phyloP scores from a whole-genome alignment of 2,329 filamentous ascomycete genomes.

The Pseudogymnoascus sp. region DNA sequence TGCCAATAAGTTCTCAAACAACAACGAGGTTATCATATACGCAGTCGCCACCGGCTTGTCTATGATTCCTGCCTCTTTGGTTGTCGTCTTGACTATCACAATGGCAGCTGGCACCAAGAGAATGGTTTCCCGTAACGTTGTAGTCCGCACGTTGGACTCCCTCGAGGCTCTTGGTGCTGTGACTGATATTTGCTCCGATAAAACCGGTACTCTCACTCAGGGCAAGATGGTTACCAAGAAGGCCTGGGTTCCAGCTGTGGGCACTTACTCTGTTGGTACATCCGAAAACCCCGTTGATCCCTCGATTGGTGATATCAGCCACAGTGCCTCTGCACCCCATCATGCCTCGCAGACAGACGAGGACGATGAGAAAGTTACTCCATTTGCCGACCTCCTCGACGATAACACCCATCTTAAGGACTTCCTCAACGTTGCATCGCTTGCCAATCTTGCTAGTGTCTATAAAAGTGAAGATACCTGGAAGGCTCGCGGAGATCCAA shows the following conservation, averaged over 20 bases:
- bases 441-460: slow-evolving; percentile 58
- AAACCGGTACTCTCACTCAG: slow-evolving; percentile 45
- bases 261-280: slow-evolving; percentile 43
- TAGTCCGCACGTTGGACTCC: slow-evolving; percentile 48
- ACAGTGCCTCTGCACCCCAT: slow-evolving; percentile 27
- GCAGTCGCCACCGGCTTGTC: slow-evolving; percentile 50
- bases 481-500: slow-evolving; percentile 58
- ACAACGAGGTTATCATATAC: slow-evolving; percentile 53
- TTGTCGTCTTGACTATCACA: slow-evolving; percentile 59
- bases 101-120: slow-evolving; percentile 53
- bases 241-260: slow-evolving; percentile 44
- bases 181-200: slow-evolving; percentile 48
- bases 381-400: slow-evolving; percentile 32
- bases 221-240: slow-evolving; percentile 49
- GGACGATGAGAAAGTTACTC: slow-evolving; percentile 18
- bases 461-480: slow-evolving; percentile 46
- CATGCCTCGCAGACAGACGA: slow-evolving; percentile 19
- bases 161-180: slow-evolving; percentile 49
- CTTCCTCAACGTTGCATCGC: slow-evolving; percentile 54
- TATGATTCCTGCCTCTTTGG: slow-evolving; percentile 55
- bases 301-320: slow-evolving; percentile 34
- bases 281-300: slow-evolving; percentile 45
- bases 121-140: slow-evolving; percentile 48
- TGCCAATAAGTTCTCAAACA: slow-evolving; percentile 44
- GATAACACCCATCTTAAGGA: slow-evolving; percentile 42